Conservation (phyloP, 257 asterid species). For the Lantana camara region DNA sequence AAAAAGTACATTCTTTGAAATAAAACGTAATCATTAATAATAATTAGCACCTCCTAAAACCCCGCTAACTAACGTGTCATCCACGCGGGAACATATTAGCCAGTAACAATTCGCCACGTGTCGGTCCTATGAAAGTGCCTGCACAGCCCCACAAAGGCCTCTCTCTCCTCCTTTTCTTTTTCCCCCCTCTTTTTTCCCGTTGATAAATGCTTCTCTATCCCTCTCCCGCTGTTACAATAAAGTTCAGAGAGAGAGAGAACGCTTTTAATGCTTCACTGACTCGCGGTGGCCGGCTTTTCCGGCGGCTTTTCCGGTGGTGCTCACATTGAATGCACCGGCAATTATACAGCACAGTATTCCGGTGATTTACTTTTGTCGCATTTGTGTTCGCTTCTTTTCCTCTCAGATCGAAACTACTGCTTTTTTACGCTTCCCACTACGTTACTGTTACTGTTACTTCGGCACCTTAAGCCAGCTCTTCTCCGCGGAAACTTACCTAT, state of each 20-base stretch:
- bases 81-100: slow-evolving; percentile 30
- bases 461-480: slow-evolving; percentile 16
- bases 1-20: no score
- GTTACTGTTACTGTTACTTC: slow-evolving; percentile 1
- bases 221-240: slow-evolving; percentile 16
- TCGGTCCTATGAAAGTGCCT: slow-evolving; percentile 30
- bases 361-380: slow-evolving; percentile 18
- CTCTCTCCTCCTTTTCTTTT: not conserved
- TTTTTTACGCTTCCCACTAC: not conserved
- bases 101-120: slow-evolving; percentile 34
- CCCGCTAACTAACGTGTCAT: slow-evolving; percentile 18
- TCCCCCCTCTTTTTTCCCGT: slow-evolving; percentile 38
- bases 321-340: not conserved
- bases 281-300: slow-evolving; percentile 40
- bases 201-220: slow-evolving; percentile 45
- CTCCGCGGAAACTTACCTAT: not conserved
- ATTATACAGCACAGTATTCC: slow-evolving; percentile 16
- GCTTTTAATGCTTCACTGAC: slow-evolving; percentile 42
- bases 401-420: slow-evolving; percentile 35
- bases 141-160: not conserved
- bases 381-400: slow-evolving; percentile 20
- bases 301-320: slow-evolving; percentile 7
- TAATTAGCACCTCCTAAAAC: no score
- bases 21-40: no score
- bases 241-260: slow-evolving; percentile 27